Evolutionary conservation across 192 early-diverging fungal species (phyloP), one percentile per base, ranked within the genome.

Genomic region (Coemansia sp.): DNA sequence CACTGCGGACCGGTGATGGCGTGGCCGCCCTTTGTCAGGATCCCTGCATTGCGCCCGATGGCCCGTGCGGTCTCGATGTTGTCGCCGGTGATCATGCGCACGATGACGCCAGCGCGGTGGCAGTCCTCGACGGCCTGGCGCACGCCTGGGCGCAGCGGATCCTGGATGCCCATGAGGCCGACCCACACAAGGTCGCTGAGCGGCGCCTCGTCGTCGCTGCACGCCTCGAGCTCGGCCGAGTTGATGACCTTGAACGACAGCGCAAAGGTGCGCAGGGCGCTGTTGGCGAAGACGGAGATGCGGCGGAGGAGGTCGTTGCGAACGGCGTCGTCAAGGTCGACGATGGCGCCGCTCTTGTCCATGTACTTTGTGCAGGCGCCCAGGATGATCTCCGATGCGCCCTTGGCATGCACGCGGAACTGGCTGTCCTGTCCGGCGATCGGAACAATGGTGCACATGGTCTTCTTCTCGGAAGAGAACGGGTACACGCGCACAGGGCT

Each of bases 81-180:
- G 83, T 97, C 86, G 57, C 87, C 86, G 14, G 87, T 91, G 59
- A 94, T 93, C 93, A 97, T 97, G 34, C 93, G 87, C 25, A 97
- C 91, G 59, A 85, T 82, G 25, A 97, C 91, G 62, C 94, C 93
- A 38, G 93, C 93, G 55, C 78, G 79, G 59, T 87, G 83, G 70
- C 94, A 97, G 36, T 70, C 67, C 19, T 79, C 71, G 19, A 97
- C 92, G 54, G 91, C 86, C 70, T 89, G 83, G n/a, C 84, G 79
- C 8, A 93, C 92, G 47, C 85, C 90, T 10, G 87, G 85, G 41
- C 94, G 85, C 10, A 95, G 84, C 31, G 92, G 94, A 79, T 96
- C 94, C 75, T 89, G 80, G 61, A 97, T 95, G 52, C 93, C 93
- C 37, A 94, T 83, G 15, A 97, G 76, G 33, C 88, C 90, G 25